Base-by-base conservation (phyloP, 1,284 basidiomycete species). In the Cerrena zonata region DNA sequence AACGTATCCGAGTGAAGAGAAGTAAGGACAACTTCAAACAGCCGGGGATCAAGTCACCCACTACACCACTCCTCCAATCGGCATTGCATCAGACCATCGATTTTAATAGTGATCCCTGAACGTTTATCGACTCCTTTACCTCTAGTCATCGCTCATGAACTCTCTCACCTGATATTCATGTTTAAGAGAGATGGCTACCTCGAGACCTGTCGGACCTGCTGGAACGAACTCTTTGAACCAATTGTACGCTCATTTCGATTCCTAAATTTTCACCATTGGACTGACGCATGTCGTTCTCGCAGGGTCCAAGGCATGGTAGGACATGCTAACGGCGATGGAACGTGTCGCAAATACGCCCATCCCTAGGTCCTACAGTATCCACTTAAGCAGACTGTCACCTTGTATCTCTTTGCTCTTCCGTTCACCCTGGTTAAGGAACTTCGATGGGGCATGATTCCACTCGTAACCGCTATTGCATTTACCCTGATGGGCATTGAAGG, bases 401-500 rank as follows among this genome's bases (percentile, higher is more conserved):
- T 94, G 1, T 93, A 94, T 69, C 79, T 94, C 11, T 92, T 92
- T 63, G 81, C 88, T 39, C 75, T 94, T 18, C 92, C 92, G 2
- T 82, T 93, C 59, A 89, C 88, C 4, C 77, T 94, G 25, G 80
- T 92, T 44, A 77, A 79, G 49, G 86, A 90, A 48, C 70, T 91
- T 52, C 82, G 84, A 13, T 93, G 87, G 89, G 78, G 77, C 44
- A 89, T 86, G 64, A 74, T 94, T 18, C 88, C 87, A n/a, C 76
- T 94, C 25, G 83, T 90, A 10, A 89, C 87, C 21, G 81, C 87
- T 2, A 85, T 91, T 26, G 85, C 89, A 12, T 91, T 94, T 69
- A 93, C 89, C 3, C 78, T 94, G 55, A 92, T 93, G 86, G 92
- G 91, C 11, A 87, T 95, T 49, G 93, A 95, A 69, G 91, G 91